phyloP scores from a whole-genome alignment of 2,329 filamentous ascomycete genomes.

The Colletotrichum eremochloae region DNA sequence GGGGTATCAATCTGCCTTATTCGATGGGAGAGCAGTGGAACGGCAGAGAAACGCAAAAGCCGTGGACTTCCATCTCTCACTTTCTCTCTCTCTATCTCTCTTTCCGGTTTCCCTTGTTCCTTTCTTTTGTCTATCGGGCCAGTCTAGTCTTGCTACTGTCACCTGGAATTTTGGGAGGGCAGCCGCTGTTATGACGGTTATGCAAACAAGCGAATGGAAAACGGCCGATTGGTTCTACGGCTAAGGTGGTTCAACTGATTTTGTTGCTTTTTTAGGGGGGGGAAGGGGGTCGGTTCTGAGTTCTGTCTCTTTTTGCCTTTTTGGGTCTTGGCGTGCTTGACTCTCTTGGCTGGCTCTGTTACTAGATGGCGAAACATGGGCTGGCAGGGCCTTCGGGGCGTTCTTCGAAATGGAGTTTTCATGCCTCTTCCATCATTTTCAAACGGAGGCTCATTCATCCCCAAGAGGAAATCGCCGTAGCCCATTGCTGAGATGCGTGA shows the following conservation, averaged over 20 bases:
- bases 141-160: slow-evolving; percentile 7
- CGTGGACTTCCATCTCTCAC: slow-evolving; percentile 8
- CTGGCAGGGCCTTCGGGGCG: slow-evolving; percentile 22
- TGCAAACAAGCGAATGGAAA: slow-evolving; percentile 27
- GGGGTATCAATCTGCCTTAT: neutral
- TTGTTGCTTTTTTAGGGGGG: neutral
- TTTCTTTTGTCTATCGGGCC: neutral
- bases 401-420: slow-evolving; percentile 9
- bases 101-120: neutral
- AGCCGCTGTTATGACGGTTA: slow-evolving; percentile 10
- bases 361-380: slow-evolving; percentile 35
- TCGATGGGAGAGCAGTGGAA: slow-evolving; percentile 2
- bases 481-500: slow-evolving; percentile 6
- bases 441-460: neutral
- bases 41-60: slow-evolving; percentile 22
- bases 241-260: slow-evolving; percentile 32
- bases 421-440: neutral
- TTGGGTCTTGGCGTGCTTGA: slow-evolving; percentile 3
- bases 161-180: slow-evolving; percentile 11
- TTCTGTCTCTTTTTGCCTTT: slow-evolving; percentile 1
- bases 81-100: neutral
- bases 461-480: slow-evolving; percentile 2
- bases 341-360: slow-evolving; percentile 21
- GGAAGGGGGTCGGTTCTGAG: no score
- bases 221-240: slow-evolving; percentile 25